Base-by-base conservation (phyloP, 1,284 basidiomycete genomes). In the Hortiboletus rubellus region DNA sequence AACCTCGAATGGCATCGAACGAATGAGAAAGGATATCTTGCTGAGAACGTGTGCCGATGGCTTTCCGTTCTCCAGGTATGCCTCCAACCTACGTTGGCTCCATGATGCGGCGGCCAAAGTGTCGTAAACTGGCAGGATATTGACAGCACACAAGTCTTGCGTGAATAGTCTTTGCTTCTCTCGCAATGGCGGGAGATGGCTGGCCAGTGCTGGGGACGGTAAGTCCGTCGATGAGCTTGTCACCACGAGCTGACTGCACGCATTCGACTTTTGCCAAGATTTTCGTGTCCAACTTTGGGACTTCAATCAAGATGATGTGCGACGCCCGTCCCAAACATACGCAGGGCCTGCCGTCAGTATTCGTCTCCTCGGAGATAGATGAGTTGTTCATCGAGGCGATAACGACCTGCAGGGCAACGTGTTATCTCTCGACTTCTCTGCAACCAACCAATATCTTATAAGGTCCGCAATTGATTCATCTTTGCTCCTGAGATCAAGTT, bases 181-280 rank as follows among this genome's bases (percentile, higher is more conserved):
- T 3, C 76, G 76, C 3, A 74, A 78, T 8, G 80, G 82, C 41
- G 87, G 87, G 1, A 76, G 83, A 57, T 91, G 85, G 78, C 71
- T 92, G 34, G 89, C 88, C 0, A 89, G 85, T 67, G 90, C 84
- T 14, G 89, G 90, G 31, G 90, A 92, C 69, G 89, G 89, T 87
- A 67, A 66, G 54, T 77, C 62, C 11, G 14, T 53, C 31, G 22
- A 56, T 52, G 22, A 3, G 22, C 42, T 51, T 42, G 45, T 37
- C 49, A 37, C 47, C 33, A 47, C 52, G 40, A 22, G 38, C 66
- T 63, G 46, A 59, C 52, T n/a, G 36, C 50, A 44, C 22, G 45
- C 53, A 40, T 31, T 9, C 33, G 41, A 34, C 36, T 47, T 52
- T 50, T 50, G 47, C 59, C 51, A 62, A 90, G 88, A 92, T 71